phyloP scores from a whole-genome alignment of 2,329 filamentous ascomycete genomes.

The Cladorrhinum sp. region DNA sequence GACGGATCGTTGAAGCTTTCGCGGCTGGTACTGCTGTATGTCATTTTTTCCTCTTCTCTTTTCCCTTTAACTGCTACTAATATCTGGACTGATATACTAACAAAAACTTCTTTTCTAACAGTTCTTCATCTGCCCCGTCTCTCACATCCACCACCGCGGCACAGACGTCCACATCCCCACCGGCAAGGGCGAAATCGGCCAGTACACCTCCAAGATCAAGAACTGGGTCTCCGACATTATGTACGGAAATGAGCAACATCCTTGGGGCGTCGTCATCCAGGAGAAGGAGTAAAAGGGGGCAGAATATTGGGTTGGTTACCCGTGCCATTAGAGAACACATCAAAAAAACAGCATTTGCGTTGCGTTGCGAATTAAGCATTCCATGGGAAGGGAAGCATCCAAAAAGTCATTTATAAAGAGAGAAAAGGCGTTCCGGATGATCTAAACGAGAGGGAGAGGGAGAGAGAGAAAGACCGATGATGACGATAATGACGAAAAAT shows the following conservation, averaged over 20 bases:
- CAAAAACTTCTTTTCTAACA: slow-evolving; percentile 32
- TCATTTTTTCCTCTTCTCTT: slow-evolving; percentile 26
- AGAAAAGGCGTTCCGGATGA: not conserved
- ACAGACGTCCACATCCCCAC: slow-evolving; percentile 62
- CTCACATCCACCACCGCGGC: slow-evolving; percentile 65
- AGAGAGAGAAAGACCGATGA: too few species aligned
- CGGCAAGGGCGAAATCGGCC: slow-evolving; percentile 51
- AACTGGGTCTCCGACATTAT: slow-evolving; percentile 68
- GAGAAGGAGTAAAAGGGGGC: slow-evolving; percentile 43
- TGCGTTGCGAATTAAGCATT: not conserved
- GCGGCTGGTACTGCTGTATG: slow-evolving; percentile 80
- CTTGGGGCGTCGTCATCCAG: slow-evolving; percentile 67
- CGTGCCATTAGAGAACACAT: not conserved
- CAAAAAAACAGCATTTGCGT: slow-evolving; percentile 2
- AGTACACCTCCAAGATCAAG: slow-evolving; percentile 63
- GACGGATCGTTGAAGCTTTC: slow-evolving; percentile 78
- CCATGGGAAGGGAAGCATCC: not conserved
- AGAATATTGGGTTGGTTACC: not conserved
- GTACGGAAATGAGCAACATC: slow-evolving; percentile 66
- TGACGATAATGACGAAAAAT: too few species aligned
- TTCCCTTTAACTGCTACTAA: too few species aligned
- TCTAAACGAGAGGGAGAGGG: not conserved
- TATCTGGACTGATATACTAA: not conserved
- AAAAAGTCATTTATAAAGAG: not conserved
- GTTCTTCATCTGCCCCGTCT: slow-evolving; percentile 70